Base-by-base conservation (phyloP, 192 early-diverging fungal species). In the Backusella parvicylindrica region DNA sequence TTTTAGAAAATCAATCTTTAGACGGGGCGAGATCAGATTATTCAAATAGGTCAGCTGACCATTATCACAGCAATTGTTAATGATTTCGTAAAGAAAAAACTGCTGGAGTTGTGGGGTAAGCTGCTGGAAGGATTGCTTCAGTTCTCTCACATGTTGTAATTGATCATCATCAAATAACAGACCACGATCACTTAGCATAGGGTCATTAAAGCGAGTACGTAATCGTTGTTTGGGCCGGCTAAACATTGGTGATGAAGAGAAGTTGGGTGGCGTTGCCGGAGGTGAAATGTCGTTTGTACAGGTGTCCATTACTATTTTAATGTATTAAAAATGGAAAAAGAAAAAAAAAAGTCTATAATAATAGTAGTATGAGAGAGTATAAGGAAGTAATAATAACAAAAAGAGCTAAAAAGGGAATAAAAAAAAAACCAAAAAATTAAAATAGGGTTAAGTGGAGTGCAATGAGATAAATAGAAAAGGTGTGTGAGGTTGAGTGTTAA, bases 1-100 rank as follows among this genome's bases (percentile, higher is more conserved):
- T 66, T 87, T 91, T 23, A 99, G 69, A 82, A 97, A 98, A 85
- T 99, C 96, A 77, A 94, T 88, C 73, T 96, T 95, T 66, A 98
- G 86, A 33, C 81, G 81, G 41, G 87, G 87, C 1, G 87, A 81
- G 67, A 88, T 88, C 12, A 82, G 76, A 68, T 79, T 82, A 53
- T 78, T 79, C 2, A 88, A 69, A 70, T 81, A 84, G 56, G 82
- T 75, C 53, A 88, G 84, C 36, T 88, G 84, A 21, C 81, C 72
- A 70, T 76, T 85, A 53, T 79, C 80, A 64, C 87, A 88, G 63
- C 70, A 76, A 73, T 83, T 76, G 53, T 60, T 60, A 43, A 88
- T 68, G 18, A 88, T 81, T 26, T 83, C 81, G 21, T 75, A 73
- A 8, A 88, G 78, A 30, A 88, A 69, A 9, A 65, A 49, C 37